These are phyloP conservation scores for Phytophthora europaea DNA, from an alignment of 352 stramenopile genomes.

Conservation along the genomic window DNA sequence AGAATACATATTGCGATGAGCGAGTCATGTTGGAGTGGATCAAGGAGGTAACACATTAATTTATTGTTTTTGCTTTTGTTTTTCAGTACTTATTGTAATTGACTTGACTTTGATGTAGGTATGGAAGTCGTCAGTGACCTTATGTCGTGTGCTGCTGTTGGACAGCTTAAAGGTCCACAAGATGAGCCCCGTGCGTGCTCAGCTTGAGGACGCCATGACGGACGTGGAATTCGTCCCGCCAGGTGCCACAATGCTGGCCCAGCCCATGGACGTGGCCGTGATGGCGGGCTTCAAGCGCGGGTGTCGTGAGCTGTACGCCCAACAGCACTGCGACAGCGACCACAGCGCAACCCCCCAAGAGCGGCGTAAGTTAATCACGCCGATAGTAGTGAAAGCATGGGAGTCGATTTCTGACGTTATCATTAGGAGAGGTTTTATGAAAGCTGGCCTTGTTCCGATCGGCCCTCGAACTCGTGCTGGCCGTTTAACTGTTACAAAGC, in stretches of 20 bases:
- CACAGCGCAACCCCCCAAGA: background rate
- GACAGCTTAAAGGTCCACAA: background rate
- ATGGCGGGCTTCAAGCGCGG: background rate
- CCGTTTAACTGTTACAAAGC: background rate
- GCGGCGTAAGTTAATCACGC: background rate
- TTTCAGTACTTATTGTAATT: background rate
- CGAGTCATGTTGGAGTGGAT: background rate
- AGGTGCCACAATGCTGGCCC: background rate
- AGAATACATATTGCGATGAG: background rate
- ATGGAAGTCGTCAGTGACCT: background rate
- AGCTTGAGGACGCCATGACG: background rate
- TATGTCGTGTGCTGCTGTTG: background rate
- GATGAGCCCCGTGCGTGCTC: background rate
- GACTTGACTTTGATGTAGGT: background rate
- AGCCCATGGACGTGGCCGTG: too few species aligned
- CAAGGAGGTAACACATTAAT: background rate
- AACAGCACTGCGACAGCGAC: background rate
- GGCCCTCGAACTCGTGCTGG: background rate
- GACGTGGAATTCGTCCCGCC: background rate
- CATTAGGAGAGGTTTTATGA: background rate
- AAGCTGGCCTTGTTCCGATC: background rate
- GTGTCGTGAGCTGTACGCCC: background rate
- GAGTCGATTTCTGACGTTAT: background rate
- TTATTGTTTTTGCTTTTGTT: background rate
- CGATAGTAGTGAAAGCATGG: background rate